Base-by-base conservation (phyloP, 2,329 filamentous ascomycete genomes). In the Alternaria arborescens region DNA sequence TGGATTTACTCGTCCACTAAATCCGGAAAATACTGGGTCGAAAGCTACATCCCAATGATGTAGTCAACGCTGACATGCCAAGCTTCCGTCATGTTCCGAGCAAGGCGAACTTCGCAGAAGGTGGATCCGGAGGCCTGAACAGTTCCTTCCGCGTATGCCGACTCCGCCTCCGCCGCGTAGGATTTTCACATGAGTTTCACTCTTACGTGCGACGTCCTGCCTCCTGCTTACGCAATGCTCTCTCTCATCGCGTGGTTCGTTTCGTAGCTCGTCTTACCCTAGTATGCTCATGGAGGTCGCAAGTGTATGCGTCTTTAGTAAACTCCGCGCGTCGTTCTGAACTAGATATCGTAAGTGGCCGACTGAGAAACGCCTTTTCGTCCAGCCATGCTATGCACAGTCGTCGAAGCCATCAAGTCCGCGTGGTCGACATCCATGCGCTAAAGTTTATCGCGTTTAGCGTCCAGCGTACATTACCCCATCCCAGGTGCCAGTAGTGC, bases 31-130 rank as follows among this genome's bases (percentile, higher is more conserved):
- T 41, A 50, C 53, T 42, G 40, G 28, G 26, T 41, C 34, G 26
- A 28, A 28, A 14, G 20, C 20, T 24, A 58, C 28, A 44, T 52
- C 40, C 24, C 28, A 14, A 41, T 18, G 8, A 51, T 55, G 54
- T 55, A 56, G 24, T 56, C 60, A 48, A 57, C 52, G 62, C 53
- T 67, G 60, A 64, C 60, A 57, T 60, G 59, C 63, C 61, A 66
- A 66, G 69, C 67, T 67, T 71, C 69, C 69, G 69, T 67, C 32
- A 50, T 47, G 61, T 65, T 60, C 68, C 69, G 68, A 58, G 22
- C 55, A 52, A 52, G 46, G 42, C 58, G 48, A 41, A 30, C 52
- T 52, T 55, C 44, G 50, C 26, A 48, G 20, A 34, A 40, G 34
- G 52, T 55, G 43, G 50, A 26, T 34, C 53, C 51, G 48, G 47